Evolutionary conservation across 306 rosid species (phyloP).

Genomic region (Cucumis melo): DNA sequence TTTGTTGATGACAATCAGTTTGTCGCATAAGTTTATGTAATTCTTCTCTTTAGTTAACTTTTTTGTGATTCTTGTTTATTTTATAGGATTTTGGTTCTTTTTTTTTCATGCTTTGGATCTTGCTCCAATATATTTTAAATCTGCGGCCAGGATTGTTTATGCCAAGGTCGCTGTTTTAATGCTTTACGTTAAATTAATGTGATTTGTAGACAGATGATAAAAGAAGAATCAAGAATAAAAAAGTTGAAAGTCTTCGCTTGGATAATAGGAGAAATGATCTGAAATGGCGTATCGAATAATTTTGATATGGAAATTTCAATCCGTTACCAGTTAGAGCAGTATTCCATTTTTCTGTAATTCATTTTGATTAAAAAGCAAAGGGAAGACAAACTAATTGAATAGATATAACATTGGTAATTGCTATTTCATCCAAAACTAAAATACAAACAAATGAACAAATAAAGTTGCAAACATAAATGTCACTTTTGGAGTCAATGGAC

Average conservation of each 20-base stretch:
- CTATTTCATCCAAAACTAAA: too few species aligned
- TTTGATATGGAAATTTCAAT: neutral
- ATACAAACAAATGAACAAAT: too few species aligned
- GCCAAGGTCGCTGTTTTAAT: neutral
- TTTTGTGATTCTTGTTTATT: neutral
- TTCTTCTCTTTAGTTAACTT: neutral
- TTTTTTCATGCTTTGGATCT: neutral
- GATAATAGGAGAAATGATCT: too few species aligned
- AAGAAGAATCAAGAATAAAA: neutral
- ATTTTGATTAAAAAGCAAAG: too few species aligned
- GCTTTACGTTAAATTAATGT: neutral
- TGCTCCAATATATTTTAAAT: neutral
- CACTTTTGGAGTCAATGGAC: too few species aligned
- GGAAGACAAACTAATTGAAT: too few species aligned
- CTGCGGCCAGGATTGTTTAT: neutral
- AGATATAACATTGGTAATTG: too few species aligned
- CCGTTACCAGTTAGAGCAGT: neutral
- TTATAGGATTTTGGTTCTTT: neutral
- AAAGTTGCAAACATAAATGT: too few species aligned
- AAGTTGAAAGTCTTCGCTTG: too few species aligned
- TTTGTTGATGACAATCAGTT: slow-evolving; percentile 3
- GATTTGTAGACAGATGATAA: neutral
- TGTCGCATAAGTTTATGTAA: neutral
- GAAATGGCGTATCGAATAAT: too few species aligned
- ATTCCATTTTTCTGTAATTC: too few species aligned